phyloP scores from a whole-genome alignment of 164 flowering plant species.

The Vitis labrusca region DNA sequence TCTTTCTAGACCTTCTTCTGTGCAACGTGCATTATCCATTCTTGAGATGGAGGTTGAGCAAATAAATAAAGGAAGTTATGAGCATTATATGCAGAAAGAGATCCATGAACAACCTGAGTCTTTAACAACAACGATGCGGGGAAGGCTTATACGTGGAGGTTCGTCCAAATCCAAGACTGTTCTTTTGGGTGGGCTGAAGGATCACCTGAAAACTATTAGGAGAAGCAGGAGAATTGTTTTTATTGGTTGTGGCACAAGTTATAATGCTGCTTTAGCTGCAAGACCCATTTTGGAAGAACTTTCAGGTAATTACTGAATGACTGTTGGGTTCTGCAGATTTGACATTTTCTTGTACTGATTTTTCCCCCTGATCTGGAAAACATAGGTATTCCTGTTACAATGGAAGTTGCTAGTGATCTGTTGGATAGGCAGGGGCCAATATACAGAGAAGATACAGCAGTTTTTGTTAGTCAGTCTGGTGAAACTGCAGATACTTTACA shows the following conservation, averaged over 20 bases:
- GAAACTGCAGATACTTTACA: conserved; percentile 95
- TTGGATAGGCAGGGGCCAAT: conserved; percentile 94
- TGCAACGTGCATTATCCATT: conserved; percentile 89
- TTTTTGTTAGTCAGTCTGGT: conserved; percentile 98
- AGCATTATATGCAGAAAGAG: conserved; percentile 98
- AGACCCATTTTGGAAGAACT: conserved; percentile 92
- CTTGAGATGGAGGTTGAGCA: conserved; percentile 99
- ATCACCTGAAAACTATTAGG: conserved; percentile 91
- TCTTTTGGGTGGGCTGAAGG: conserved; percentile 93
- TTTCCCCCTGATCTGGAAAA: background rate
- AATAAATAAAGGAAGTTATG: conserved; percentile 91
- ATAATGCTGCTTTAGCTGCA: conserved; percentile 95
- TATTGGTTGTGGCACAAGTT: conserved; percentile 98
- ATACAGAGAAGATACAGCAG: conserved; percentile 95
- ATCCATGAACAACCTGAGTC: conserved; percentile 98
- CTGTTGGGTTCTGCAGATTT: background rate
- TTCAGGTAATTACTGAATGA: conserved; percentile 39
- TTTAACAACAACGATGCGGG: conserved; percentile 92
- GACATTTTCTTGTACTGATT: background rate
- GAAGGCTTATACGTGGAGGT: conserved; percentile 87
- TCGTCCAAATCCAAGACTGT: conserved; percentile 79
- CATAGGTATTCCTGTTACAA: conserved; percentile 83
- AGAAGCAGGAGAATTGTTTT: conserved; percentile 90
- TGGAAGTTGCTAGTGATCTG: conserved; percentile 98
- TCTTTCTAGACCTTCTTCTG: conserved; percentile 73